Conservation (phyloP, 2,329 filamentous ascomycete species). For the Cryphonectria radicalis region DNA sequence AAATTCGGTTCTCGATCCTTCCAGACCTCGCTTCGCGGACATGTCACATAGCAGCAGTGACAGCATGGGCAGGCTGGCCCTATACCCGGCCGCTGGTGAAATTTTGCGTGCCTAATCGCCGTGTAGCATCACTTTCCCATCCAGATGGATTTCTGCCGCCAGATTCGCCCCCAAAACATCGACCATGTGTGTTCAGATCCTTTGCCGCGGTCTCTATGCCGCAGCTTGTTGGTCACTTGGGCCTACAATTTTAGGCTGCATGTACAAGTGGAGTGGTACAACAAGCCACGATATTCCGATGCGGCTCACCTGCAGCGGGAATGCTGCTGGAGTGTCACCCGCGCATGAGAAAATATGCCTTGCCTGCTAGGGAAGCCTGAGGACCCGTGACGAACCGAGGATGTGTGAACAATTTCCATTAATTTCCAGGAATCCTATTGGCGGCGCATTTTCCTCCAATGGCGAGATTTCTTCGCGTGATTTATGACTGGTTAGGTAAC, state of each 20-base stretch:
- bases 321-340: not conserved
- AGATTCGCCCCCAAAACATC: slow-evolving; percentile 3
- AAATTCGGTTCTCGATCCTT: not conserved
- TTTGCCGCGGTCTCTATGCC: not conserved
- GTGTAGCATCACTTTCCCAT: not conserved
- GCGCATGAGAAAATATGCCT: not conserved
- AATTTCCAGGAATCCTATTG: not conserved
- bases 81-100: not conserved
- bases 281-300: not conserved
- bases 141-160: slow-evolving; percentile 2
- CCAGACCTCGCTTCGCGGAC: not conserved
- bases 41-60: not conserved
- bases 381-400: not conserved
- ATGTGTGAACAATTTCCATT: not conserved
- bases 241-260: not conserved
- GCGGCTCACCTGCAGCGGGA: not conserved
- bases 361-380: not conserved
- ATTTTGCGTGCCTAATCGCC: not conserved
- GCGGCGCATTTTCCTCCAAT: slow-evolving; percentile 3
- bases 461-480: not conserved
- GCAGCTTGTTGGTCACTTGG: not conserved
- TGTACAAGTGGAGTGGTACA: not conserved
- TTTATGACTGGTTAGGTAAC: not conserved
- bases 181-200: not conserved
- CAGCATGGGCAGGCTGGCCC: not conserved